Conservation (phyloP, 2,329 filamentous ascomycete genomes). For the Colletotrichum sp. region DNA sequence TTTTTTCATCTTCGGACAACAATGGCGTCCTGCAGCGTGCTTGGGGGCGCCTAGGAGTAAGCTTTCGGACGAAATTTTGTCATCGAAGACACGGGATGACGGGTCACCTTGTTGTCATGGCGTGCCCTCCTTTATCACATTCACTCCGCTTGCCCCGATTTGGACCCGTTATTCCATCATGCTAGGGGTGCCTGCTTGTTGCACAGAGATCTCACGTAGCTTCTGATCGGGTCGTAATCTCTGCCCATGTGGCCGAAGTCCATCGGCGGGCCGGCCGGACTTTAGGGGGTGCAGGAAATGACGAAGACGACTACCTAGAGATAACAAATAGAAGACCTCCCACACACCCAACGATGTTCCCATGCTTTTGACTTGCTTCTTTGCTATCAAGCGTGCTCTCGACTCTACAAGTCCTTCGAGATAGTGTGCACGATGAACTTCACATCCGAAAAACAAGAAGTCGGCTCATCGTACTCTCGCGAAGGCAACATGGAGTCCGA, state of each 20-base stretch:
- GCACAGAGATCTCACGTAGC: conserved; percentile 2
- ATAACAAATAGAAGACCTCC: neutral
- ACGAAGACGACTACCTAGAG: neutral
- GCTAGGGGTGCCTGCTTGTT: neutral
- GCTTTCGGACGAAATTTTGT: neutral
- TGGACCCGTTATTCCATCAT: neutral
- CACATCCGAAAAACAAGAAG: neutral
- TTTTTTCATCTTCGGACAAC: neutral
- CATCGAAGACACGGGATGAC: neutral
- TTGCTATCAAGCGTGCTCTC: neutral
- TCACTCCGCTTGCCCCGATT: neutral
- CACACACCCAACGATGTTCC: neutral
- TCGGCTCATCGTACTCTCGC: neutral
- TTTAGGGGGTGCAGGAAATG: neutral
- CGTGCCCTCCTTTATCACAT: neutral
- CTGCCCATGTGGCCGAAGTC: neutral
- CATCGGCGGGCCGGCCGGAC: neutral
- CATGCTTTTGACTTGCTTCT: neutral
- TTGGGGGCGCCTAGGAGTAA: neutral
- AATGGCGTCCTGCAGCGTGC: neutral
- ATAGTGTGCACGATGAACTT: neutral
- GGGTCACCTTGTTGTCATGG: neutral
- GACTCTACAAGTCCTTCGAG: neutral
- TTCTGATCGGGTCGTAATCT: neutral
- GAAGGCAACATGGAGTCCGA: conserved; percentile 19